Conservation (phyloP, 192 early-diverging fungal species). For the Backusella tuberculispora region DNA sequence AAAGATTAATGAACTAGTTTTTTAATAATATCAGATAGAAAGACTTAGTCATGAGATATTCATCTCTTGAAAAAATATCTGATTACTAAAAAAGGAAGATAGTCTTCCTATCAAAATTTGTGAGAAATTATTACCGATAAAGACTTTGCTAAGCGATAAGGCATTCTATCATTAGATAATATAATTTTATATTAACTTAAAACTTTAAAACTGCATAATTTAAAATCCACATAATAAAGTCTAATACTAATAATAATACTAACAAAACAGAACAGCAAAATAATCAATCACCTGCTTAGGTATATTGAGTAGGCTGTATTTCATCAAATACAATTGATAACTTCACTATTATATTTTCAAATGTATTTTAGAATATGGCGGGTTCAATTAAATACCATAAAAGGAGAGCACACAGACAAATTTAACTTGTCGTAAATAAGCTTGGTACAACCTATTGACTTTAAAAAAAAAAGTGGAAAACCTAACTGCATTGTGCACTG, state of each 20-base stretch:
- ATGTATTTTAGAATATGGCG: background rate
- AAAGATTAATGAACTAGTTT: too few species aligned
- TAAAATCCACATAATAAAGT: background rate
- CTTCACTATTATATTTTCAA: background rate
- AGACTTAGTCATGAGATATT: too few species aligned
- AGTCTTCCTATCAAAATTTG: background rate
- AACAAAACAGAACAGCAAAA: background rate
- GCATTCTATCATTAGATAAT: background rate
- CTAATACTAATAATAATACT: background rate
- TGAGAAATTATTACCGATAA: background rate
- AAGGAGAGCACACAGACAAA: background rate
- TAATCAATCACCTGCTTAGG: too few species aligned
- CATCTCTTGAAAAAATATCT: too few species aligned
- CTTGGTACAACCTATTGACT: background rate
- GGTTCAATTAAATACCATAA: background rate
- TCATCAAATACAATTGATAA: too few species aligned
- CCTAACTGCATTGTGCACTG: background rate
- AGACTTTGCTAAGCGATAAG: background rate
- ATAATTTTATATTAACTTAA: constrained; percentile 9
- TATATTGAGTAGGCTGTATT: too few species aligned
- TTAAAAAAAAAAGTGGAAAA: background rate
- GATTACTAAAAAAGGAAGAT: too few species aligned
- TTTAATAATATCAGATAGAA: too few species aligned
- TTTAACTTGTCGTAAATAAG: background rate
- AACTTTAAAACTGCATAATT: constrained; percentile 12